Evolutionary conservation across 176 grass and related monocot species (phyloP).

Genomic region (Oryza officinalis): DNA sequence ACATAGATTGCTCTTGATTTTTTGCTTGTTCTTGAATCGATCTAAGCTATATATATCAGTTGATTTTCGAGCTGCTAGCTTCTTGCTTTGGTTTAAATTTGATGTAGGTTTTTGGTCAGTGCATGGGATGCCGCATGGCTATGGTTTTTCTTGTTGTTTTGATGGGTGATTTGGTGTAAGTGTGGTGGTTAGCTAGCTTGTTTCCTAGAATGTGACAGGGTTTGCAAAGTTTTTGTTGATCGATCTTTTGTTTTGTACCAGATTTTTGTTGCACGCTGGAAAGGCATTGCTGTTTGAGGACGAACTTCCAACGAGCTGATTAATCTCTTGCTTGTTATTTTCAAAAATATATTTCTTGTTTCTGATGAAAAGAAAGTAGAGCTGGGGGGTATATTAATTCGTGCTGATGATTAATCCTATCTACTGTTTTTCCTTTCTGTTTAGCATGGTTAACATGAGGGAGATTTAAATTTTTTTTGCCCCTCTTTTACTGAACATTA

Average conservation of each 20-base stretch:
- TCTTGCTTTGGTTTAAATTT: background rate
- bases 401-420: background rate
- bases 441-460: background rate
- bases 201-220: conserved; percentile 42
- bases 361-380: conserved; percentile 19
- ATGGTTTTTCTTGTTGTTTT: background rate
- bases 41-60: background rate
- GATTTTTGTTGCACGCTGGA: conserved; percentile 40
- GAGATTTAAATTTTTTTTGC: background rate
- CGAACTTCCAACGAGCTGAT: conserved; percentile 33
- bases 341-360: conserved; percentile 15
- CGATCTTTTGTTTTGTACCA: background rate
- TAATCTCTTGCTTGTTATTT: conserved; percentile 28
- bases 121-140: background rate
- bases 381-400: background rate
- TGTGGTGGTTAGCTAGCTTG: background rate
- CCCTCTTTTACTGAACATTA: background rate
- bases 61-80: background rate
- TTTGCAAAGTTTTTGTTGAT: conserved; percentile 6
- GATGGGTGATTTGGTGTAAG: background rate
- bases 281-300: conserved; percentile 24
- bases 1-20: background rate
- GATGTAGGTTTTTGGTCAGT: background rate
- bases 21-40: background rate
- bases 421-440: background rate